Conservation (phyloP, 2,329 filamentous ascomycete species). For the Biscogniauxia sp. region DNA sequence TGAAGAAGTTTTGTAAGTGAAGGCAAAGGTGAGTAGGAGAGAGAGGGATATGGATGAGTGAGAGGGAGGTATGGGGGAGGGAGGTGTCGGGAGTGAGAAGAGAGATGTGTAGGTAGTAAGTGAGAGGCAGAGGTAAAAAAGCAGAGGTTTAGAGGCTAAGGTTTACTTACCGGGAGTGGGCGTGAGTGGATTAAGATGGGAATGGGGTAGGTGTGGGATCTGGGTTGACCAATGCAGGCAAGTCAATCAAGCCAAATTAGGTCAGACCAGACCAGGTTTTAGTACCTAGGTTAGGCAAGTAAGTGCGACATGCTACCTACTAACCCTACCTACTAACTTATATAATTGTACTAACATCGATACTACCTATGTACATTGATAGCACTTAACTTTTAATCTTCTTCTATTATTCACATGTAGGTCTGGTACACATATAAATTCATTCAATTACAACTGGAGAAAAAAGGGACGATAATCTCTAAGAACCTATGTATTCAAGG, state of each 20-base stretch:
- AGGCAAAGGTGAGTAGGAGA: conserved; percentile 9
- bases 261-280: background rate
- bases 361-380: no score
- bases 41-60: conserved; percentile 4
- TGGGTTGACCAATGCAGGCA: background rate
- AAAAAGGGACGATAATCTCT: no score
- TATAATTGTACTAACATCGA: no score
- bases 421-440: no score
- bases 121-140: conserved; percentile 4
- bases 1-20: conserved; percentile 6
- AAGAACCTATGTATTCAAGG: no score
- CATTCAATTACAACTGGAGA: no score
- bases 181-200: conserved; percentile 12
- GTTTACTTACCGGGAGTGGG: background rate
- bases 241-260: background rate
- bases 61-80: conserved; percentile 7
- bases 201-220: conserved; percentile 2
- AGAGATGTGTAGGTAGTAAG: conserved; percentile 19
- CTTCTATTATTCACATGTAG: no score
- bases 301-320: no score
- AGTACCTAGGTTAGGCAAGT: no score
- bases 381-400: no score
- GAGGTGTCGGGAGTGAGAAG: conserved; percentile 6
- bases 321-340: no score
- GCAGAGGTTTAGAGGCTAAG: no score